Evolutionary conservation across 352 stramenopile species (phyloP).

Genomic region (Phytopythium cucurbitacearum): DNA sequence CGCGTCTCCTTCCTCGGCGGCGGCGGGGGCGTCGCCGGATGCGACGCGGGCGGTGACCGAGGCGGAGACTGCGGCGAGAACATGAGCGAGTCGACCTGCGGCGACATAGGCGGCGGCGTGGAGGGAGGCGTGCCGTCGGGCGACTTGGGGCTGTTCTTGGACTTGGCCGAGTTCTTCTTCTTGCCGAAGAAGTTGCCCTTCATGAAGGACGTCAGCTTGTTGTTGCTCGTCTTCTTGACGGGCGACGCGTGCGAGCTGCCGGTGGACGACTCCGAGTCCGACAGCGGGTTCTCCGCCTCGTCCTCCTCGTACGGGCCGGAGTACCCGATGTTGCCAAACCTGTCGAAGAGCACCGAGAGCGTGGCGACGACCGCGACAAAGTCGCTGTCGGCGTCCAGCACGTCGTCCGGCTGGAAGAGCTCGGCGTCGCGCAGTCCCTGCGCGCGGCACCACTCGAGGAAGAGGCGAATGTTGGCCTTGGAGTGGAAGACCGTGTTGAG

Average conservation of each 20-base stretch:
- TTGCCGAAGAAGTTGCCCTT: conserved; percentile 68
- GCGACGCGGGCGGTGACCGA: conserved; percentile 7
- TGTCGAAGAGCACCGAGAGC: conserved; percentile 84
- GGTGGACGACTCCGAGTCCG: conserved; percentile 53
- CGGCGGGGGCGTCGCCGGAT: conserved; percentile 13
- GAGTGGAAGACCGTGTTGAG: conserved; percentile 88
- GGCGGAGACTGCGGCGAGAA: conserved; percentile 20
- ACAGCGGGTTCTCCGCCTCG: conserved; percentile 42
- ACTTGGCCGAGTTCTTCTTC: conserved; percentile 58
- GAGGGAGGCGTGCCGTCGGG: conserved; percentile 55
- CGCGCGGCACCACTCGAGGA: conserved; percentile 73
- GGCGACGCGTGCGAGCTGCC: conserved; percentile 56
- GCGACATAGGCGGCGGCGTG: conserved; percentile 51
- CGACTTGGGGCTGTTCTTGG: conserved; percentile 15
- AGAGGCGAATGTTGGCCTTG: conserved; percentile 81
- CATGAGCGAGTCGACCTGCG: conserved; percentile 24
- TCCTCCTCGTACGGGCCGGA: conserved; percentile 49
- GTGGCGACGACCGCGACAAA: conserved; percentile 66
- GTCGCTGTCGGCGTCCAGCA: conserved; percentile 58
- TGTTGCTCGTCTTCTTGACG: conserved; percentile 58
- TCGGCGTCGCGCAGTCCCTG: conserved; percentile 68
- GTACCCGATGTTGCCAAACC: conserved; percentile 62
- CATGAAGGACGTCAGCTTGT: conserved; percentile 78
- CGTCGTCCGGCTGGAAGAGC: conserved; percentile 76
- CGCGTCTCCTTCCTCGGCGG: conserved; percentile 26